These are phyloP conservation scores for Phytophthora hybrid DNA, from an alignment of 352 stramenopile species.

Conservation along the genomic window DNA sequence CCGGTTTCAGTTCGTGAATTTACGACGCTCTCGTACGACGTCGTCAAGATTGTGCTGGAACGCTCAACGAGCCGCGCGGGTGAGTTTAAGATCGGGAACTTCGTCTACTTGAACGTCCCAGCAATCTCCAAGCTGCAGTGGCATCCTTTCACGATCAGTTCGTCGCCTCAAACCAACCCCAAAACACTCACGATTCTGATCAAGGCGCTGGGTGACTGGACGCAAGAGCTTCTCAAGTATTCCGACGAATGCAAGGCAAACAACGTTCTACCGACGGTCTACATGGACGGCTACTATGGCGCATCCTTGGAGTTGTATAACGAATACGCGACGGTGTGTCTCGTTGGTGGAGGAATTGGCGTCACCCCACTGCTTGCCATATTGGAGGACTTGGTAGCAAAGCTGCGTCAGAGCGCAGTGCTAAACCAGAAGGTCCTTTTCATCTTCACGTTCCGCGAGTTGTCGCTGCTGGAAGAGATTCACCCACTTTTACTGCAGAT, in stretches of 20 bases:
- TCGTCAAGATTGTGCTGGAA: slow-evolving; percentile 40
- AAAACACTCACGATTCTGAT: slow-evolving; percentile 46
- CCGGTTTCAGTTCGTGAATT: slow-evolving; percentile 39
- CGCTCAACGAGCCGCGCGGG: not conserved
- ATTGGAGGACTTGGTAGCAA: slow-evolving; percentile 44
- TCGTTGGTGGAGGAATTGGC: slow-evolving; percentile 52
- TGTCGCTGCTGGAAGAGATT: slow-evolving; percentile 45
- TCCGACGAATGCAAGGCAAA: slow-evolving; percentile 29
- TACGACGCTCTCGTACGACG: slow-evolving; percentile 16
- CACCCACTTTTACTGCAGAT: slow-evolving; percentile 31
- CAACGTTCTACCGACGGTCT: slow-evolving; percentile 31
- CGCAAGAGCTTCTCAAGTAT: slow-evolving; percentile 42
- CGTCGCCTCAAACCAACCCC: slow-evolving; percentile 38
- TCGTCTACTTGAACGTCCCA: slow-evolving; percentile 51
- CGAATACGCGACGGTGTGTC: slow-evolving; percentile 44
- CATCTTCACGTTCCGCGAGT: slow-evolving; percentile 45
- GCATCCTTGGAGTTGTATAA: slow-evolving; percentile 43
- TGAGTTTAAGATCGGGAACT: slow-evolving; percentile 38
- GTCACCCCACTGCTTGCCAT: slow-evolving; percentile 53
- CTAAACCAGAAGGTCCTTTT: slow-evolving; percentile 36
- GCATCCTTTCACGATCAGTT: slow-evolving; percentile 52
- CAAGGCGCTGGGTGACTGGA: slow-evolving; percentile 57
- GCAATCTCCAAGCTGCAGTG: slow-evolving; percentile 47
- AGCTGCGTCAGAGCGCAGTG: not conserved
- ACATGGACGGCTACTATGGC: slow-evolving; percentile 60